Evolutionary conservation across 495 filamentous ascomycete species (phyloP), one percentile per base, ranked within the genome.

Genomic region (Aspergillus baeticus): DNA sequence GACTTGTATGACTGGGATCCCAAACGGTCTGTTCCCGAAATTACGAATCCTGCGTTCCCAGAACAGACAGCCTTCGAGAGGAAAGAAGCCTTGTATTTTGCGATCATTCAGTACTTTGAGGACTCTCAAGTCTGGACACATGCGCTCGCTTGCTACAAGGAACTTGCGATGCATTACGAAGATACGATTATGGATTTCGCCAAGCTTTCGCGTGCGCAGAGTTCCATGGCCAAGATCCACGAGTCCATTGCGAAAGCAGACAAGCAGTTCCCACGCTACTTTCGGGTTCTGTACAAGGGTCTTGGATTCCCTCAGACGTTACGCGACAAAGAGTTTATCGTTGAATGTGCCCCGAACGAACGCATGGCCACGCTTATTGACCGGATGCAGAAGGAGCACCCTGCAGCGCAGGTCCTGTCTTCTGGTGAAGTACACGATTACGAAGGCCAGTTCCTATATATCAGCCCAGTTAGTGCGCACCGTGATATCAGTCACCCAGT

Each of bases 1-100:
- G 92, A 96, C 55, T 75, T 96, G 17, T 97, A 97, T 69, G 84
- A 90, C 34, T 98, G 94, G 94, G 90, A 96, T 66, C 80, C 88
- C 0, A 79, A 74, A 14, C 83, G 81, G 48, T 74, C 77, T n/a
- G 78, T 94, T 0, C 81, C 86, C 7, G 81, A 87, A 10, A 73
- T 96, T 1, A 55, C 76, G 1, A 91, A 89, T 38, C 95, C 93
- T 0, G 65, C 76, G 10, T 89, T 95, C 67, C 88, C 91, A 2
- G 83, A 88, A 33, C 94, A 98, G 70, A 88, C 86, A 1, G 83
- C 89, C 3, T 98, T 98, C 64, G 94, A 98, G 55, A 84, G 94
- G 26, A 96, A 95, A 70, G 94, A 98, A 71, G 79, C 85, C 8
- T 78, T 98, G 51, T 97, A 93, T 71, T 92, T 98, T 58, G 81